Evolutionary conservation across 1,284 basidiomycete genomes (phyloP).

Genomic region (Heterobasidion annosum): DNA sequence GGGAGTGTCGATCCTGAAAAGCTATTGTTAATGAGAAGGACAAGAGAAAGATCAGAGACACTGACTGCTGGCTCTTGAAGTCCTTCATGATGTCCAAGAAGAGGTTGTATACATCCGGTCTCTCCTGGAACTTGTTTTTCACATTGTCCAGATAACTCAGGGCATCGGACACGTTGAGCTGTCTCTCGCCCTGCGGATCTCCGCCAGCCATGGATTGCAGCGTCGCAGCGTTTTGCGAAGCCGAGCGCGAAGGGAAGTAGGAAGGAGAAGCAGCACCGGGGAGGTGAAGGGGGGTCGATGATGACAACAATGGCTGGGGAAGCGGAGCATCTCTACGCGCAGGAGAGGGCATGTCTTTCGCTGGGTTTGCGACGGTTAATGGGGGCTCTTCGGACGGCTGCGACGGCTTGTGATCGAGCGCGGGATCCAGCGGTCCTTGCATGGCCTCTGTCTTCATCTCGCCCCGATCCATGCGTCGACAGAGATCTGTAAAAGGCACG

Average conservation of each 20-base stretch:
- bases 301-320: background rate
- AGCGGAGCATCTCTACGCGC: too few relatives aligned
- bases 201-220: constrained; percentile 3
- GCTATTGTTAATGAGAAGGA: background rate
- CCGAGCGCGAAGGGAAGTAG: background rate
- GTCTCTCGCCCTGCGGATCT: constrained; percentile 27
- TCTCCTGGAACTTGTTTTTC: constrained; percentile 80
- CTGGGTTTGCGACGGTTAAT: background rate
- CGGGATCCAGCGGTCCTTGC: background rate
- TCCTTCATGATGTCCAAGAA: constrained; percentile 99
- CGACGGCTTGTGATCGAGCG: background rate
- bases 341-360: background rate
- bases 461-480: too few relatives aligned
- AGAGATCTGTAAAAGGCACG: too few relatives aligned
- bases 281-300: background rate
- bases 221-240: background rate
- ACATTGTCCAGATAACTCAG: constrained; percentile 91
- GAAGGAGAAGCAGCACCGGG: background rate
- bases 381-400: background rate
- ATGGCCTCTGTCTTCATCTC: too few relatives aligned
- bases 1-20: constrained; percentile 85
- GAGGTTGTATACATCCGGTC: constrained; percentile 89
- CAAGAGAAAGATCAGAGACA: constrained; percentile 13
- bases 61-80: constrained; percentile 85
- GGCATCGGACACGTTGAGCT: constrained; percentile 82